Evolutionary conservation across 192 early-diverging fungal species (phyloP).

Genomic region (Backusella circina): DNA sequence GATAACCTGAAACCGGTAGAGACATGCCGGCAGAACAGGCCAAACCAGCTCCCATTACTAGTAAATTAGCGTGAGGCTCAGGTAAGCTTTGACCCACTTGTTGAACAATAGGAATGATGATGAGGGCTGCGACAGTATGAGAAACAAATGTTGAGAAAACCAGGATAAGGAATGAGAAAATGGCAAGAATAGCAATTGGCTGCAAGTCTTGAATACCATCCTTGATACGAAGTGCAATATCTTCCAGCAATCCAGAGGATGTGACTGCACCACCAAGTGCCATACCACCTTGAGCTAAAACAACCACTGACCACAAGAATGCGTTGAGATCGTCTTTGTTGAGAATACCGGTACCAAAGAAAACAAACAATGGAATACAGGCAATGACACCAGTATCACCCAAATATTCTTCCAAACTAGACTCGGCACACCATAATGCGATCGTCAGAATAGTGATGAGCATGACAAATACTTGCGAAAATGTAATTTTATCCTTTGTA

Average conservation of each 20-base stretch:
- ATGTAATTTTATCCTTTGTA: conserved; percentile 36
- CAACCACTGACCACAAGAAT: conserved; percentile 55
- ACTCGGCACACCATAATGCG: conserved; percentile 68
- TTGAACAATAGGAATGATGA: conserved; percentile 71
- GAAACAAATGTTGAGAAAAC: conserved; percentile 74
- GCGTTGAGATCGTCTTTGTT: conserved; percentile 76
- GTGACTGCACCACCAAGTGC: conserved; percentile 74
- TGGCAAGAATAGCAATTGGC: conserved; percentile 52
- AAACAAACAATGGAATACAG: conserved; percentile 66
- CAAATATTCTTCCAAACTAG: conserved; percentile 48
- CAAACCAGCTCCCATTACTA: conserved; percentile 72
- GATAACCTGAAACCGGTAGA: conserved; percentile 73
- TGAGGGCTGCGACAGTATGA: conserved; percentile 78
- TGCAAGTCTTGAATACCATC: conserved; percentile 49
- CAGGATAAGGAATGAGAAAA: conserved; percentile 61
- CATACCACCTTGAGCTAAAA: conserved; percentile 76
- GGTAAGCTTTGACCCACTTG: conserved; percentile 61
- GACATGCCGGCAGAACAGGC: conserved; percentile 36
- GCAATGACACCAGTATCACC: conserved; percentile 79
- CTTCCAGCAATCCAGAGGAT: conserved; percentile 60
- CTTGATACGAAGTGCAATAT: conserved; percentile 59
- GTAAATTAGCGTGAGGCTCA: conserved; percentile 60
- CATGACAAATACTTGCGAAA: conserved; percentile 55
- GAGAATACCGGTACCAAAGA: conserved; percentile 69
- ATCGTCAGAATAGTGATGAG: conserved; percentile 61